Evolutionary conservation across 305 asterid species (phyloP).

Genomic region (Solanum hybrid): DNA sequence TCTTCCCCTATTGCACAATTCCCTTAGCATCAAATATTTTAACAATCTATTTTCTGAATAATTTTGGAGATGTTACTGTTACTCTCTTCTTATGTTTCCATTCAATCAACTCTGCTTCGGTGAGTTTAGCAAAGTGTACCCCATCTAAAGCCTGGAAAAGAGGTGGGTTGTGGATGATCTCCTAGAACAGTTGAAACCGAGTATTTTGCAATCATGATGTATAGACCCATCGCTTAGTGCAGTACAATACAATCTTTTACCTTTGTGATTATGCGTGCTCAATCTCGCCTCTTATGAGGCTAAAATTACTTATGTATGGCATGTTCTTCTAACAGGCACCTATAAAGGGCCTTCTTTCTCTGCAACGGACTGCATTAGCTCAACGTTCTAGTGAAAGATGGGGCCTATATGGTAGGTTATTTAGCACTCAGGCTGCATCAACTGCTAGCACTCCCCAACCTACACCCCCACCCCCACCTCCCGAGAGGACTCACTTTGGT

Average conservation of each 20-base stretch:
- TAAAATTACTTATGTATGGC: not conserved
- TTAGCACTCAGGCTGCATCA: conserved; percentile 80
- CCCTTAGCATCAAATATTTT: not conserved
- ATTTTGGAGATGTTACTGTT: not conserved
- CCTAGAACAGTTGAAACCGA: not conserved
- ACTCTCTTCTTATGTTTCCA: not conserved
- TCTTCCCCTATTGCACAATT: not conserved
- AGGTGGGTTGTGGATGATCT: not conserved
- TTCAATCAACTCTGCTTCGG: not conserved
- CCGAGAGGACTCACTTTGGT: conserved; percentile 90
- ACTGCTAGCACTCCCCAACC: conserved; percentile 62
- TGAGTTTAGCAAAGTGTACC: not conserved
- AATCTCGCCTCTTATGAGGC: not conserved
- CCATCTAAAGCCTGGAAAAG: not conserved
- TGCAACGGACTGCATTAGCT: conserved; percentile 38
- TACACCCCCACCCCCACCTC: conserved; percentile 93
- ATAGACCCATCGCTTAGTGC: not conserved
- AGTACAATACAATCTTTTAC: not conserved
- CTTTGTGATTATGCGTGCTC: not conserved
- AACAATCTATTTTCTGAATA: not conserved
- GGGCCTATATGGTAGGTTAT: conserved; percentile 38
- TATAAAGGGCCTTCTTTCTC: conserved; percentile 57
- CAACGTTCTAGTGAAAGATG: conserved; percentile 34
- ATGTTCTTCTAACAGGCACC: conserved; percentile 45
- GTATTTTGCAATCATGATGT: not conserved